phyloP scores from a whole-genome alignment of 116 monocot genomes.

The Phalaenopsis hybrid region DNA sequence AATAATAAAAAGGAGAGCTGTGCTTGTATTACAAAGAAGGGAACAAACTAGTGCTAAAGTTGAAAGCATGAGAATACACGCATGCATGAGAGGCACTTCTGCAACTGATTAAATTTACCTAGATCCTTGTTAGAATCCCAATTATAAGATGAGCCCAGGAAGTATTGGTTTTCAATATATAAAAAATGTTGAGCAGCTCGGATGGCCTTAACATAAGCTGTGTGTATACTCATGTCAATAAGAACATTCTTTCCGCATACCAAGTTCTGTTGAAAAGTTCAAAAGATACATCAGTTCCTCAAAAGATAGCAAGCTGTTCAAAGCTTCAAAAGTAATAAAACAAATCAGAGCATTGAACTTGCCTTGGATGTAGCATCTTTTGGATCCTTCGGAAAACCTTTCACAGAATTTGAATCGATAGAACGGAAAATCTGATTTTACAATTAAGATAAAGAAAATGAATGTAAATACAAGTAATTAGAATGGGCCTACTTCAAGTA shows the following conservation, averaged over 20 bases:
- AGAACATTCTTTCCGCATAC: slow-evolving; percentile 87
- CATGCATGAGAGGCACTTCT: background rate
- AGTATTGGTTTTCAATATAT: slow-evolving; percentile 97
- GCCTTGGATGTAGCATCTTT: slow-evolving; percentile 64
- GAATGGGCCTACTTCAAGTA: background rate
- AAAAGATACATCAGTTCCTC: background rate
- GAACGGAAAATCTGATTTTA: slow-evolving; percentile 70
- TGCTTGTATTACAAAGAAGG: background rate
- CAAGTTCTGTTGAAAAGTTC: slow-evolving; percentile 54
- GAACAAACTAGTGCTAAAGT: background rate
- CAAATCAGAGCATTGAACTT: slow-evolving; percentile 11
- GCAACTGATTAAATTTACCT: slow-evolving; percentile 36
- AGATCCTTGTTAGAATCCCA: slow-evolving; percentile 79
- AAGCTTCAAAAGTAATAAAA: background rate
- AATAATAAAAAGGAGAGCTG: too few relatives aligned
- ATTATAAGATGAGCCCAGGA: slow-evolving; percentile 89
- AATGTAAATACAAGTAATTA: background rate
- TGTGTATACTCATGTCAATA: slow-evolving; percentile 97
- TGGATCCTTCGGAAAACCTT: slow-evolving; percentile 92
- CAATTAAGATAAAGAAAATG: slow-evolving; percentile 1
- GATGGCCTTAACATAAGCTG: slow-evolving; percentile 91
- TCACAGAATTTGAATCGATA: slow-evolving; percentile 91
- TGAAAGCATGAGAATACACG: background rate
- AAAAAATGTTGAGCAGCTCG: slow-evolving; percentile 87
- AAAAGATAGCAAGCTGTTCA: slow-evolving; percentile 1